Conservation (phyloP, 225 moss, liverwort and hornwort species). For the Pseudisothecium myosuroides region DNA sequence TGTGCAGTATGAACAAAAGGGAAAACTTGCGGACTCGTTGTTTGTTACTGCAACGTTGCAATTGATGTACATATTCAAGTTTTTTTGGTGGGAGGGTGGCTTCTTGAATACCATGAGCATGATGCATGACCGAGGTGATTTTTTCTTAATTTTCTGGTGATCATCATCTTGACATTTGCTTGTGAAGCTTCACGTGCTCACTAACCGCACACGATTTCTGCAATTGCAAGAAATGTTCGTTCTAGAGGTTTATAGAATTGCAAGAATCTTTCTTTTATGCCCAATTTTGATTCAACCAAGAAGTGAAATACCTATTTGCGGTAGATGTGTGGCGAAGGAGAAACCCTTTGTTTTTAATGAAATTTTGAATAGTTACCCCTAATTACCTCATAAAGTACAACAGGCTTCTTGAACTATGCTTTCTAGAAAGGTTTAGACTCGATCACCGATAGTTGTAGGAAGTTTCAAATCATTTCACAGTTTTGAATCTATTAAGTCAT, state of each 20-base stretch:
- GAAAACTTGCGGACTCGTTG: slow-evolving; percentile 63
- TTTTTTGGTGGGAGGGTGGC: slow-evolving; percentile 86
- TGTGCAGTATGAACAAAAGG: slow-evolving; percentile 51
- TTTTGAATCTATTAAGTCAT: neutral
- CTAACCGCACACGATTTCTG: neutral
- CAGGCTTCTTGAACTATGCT: neutral
- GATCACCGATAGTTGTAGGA: neutral
- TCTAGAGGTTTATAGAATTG: neutral
- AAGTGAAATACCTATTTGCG: neutral
- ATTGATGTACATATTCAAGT: slow-evolving; percentile 73
- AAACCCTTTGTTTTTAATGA: neutral
- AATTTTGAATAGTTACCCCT: neutral
- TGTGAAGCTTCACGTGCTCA: neutral
- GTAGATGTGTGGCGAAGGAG: neutral
- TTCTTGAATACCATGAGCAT: slow-evolving; percentile 72
- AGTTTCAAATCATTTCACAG: neutral
- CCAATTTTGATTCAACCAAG: neutral
- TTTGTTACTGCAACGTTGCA: slow-evolving; percentile 55
- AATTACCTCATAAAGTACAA: neutral
- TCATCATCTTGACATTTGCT: neutral
- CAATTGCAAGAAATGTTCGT: neutral
- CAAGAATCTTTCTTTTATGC: neutral
- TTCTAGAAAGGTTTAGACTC: neutral
- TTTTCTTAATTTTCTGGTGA: neutral
- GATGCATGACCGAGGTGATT: slow-evolving; percentile 76